Evolutionary conservation across 768 basidiomycete species (phyloP), one percentile per base, ranked within the genome.

Genomic region (Chalciporus sphaerocephalus): DNA sequence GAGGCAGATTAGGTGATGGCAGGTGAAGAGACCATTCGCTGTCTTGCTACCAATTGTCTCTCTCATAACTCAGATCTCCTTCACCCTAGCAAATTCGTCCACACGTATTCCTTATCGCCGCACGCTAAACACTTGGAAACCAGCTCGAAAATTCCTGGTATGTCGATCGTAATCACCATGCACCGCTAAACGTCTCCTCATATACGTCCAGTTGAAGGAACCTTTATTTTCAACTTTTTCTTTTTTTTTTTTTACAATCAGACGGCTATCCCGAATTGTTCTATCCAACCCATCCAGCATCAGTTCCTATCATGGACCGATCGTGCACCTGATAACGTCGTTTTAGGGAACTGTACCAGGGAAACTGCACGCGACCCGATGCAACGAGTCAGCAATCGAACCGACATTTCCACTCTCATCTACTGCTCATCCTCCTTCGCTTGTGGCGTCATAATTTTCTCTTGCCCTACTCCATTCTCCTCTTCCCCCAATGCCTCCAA

Each of bases 231-330:
- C 39, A 28, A 17, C 12, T 40, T 40, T 52, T 51, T 30, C 23
- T 24, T 28, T 46, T 40, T 42, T 22, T 17, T 36, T 13, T 28
- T 17, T 27, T 15, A 11, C 24, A 18, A 17, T 27, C 17, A 32
- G 28, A 13, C 40, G 10, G 41, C 24, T 25, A 34, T 48, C 43
- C 61, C 60, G 61, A 56, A 51, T 55, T 38, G 49, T 56, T 33
- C 60, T 54, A 54, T 38, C 30, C 25, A 39, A n/a, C n/a, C 11
- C 41, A 20, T 38, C 44, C 50, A 49, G 47, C 42, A 61, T 42
- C 32, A 34, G 40, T 65, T 44, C 64, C 64, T 64, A 66, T 64
- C 62, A 61, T 61, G 64, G 56, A 27, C 41, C 53, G 59, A 64
- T 64, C 62, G 42, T 50, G 22, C 42, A 52, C 46, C 42, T 61